Evolutionary conservation across 441 rosid genomes (phyloP), one percentile per base, ranked within the genome.

Genomic region (Erodium chrysanthum): DNA sequence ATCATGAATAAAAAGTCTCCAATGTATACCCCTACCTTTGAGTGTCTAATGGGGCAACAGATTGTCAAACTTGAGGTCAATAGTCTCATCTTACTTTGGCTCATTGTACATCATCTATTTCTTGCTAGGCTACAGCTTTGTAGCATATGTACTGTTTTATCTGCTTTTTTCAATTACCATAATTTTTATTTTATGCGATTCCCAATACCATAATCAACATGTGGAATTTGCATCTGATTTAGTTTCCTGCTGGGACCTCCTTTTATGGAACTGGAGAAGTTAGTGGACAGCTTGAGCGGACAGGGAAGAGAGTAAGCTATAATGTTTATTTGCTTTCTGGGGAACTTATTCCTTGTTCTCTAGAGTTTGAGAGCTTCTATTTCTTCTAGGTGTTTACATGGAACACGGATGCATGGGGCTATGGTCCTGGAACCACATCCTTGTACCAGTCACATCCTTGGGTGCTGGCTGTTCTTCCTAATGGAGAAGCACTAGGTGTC

Each of bases 371-470:
- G n/a, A 8, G 42, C 50, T 52, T 60, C 35, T 33, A 23, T 50
- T 58, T 17, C 46, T 31, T 74, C 74, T 73, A 94, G 98, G 87
- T 94, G 66, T 89, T 91, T 78, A 83, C 97, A 52, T 91, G 98
- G 98, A 94, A 94, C 78, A 88, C 90, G 0, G 92, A 80, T 74
- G 84, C 98, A 7, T 91, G 85, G 83, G 97, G 98, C 59, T 91
- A 81, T 81, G 98, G 96, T 69, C 66, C 93, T 35, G 84, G 82
- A 77, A 89, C 97, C 50, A 94, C 96, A 52, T 88, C 98, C 48
- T 70, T 94, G 80, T 94, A 94, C 75, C 97, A 94, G 79, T 91
- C 98, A n/a, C 98, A 94, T 81, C 97, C 98, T 60, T 94, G 98
- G 97, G 91, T 94, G 35, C 78, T 94, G 50, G 92, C 82, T 69